Evolutionary conservation across 2,329 filamentous ascomycete species (phyloP).

Genomic region (Rutstroemia sp.): DNA sequence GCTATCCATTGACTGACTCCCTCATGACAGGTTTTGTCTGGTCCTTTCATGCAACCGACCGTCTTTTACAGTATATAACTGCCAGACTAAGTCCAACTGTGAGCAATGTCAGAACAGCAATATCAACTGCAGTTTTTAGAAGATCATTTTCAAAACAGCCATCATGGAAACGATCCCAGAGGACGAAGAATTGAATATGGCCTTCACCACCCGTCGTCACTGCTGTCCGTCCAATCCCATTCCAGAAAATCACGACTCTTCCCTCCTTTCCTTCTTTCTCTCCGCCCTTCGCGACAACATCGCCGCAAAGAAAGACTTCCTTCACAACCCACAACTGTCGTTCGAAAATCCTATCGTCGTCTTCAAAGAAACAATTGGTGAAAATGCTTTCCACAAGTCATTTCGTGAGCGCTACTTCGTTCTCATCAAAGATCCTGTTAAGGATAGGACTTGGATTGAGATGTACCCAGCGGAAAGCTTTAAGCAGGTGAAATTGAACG

Average conservation of each 20-base stretch:
- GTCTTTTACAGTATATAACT: too few relatives aligned
- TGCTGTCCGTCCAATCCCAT: not conserved
- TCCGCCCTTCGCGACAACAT: not conserved
- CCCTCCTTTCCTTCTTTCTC: not conserved
- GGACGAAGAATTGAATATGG: not conserved
- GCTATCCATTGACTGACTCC: too few relatives aligned
- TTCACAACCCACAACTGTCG: too few relatives aligned
- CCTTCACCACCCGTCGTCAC: not conserved
- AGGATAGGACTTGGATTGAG: constrained; percentile 1
- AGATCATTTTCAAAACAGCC: too few relatives aligned
- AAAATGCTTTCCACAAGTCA: not conserved
- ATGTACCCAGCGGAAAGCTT: not conserved
- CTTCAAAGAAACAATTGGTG: not conserved
- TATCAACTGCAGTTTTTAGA: too few relatives aligned
- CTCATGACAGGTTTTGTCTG: too few relatives aligned
- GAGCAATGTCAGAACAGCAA: too few relatives aligned
- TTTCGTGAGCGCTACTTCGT: not conserved
- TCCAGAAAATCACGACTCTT: not conserved
- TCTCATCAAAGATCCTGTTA: not conserved
- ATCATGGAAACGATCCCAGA: too few relatives aligned
- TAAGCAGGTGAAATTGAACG: not conserved
- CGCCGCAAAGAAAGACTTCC: too few relatives aligned
- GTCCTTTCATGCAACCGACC: too few relatives aligned
- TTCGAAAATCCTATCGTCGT: not conserved
- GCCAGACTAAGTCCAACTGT: too few relatives aligned